Evolutionary conservation across 345 rosid species (phyloP), one percentile per base, ranked within the genome.

Genomic region (Syzygium aqueum): DNA sequence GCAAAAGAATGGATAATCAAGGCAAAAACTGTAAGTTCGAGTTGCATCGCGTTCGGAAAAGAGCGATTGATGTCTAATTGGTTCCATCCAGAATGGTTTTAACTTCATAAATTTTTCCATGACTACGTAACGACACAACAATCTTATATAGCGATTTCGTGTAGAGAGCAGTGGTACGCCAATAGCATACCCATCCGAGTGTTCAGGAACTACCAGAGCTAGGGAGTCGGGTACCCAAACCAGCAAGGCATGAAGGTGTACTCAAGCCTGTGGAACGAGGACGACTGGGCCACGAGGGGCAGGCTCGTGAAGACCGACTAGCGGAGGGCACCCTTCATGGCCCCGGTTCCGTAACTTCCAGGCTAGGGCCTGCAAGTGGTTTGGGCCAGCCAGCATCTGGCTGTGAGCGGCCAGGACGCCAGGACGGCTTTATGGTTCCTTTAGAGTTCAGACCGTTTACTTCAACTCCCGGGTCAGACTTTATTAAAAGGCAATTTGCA

Each of bases 211-310:
- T 52, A 86, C 84, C 73, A 86, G 53, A 87, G 82, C 78, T 82
- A 87, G 63, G 92, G 92, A 0, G 4, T 85, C 27, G 77, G 77
- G 19, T 88, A 52, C 73, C 89, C 86, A 0, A 88, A 73, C 73
- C 33, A 43, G 28, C 89, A 87, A 77, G 77, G 67, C 37, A 85
- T 87, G 89, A 67, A 28, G 84, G 21, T 84, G 17, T 87, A 77
- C 89, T 87, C 88, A 9, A 87, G 88, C 88, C 54, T 87, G 80
- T 87, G 88, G 85, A 84, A 83, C 0, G 88, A 86, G 23, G 92
- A 90, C 8, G 21, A 78, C 61, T 88, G 91, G 91, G 91, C 93
- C 82, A 90, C 90, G 6, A 63, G 28, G 30, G 88, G 88, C 13
- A 86, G 88, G 14, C 61, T 28, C 22, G 56, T 84, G 51, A 84